Base-by-base conservation (phyloP, 176 grass and related monocot species). In the Chloris gayana region DNA sequence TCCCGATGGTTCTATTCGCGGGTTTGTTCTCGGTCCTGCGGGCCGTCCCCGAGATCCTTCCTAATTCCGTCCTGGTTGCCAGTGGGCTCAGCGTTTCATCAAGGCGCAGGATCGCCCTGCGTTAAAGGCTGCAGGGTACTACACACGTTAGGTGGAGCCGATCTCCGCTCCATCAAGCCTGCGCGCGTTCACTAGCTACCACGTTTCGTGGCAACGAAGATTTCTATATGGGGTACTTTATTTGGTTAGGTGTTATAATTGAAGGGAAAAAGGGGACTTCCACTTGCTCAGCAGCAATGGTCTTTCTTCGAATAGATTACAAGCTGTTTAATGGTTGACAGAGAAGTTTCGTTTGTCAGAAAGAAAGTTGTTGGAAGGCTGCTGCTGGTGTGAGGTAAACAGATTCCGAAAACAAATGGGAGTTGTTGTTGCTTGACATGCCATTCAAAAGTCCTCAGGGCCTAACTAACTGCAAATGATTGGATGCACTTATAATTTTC, bases 161-260 rank as follows among this genome's bases (percentile, higher is more conserved):
- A 81, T 76, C 26, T 50, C 46, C 78, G 72, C 45, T n/a, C n/a
- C n/a, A n/a, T 37, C 7, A 80, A 73, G 37, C 29, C 14, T 85
- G 58, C 33, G 66, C 84, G 58, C 33, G 66, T 77, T 80, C 84
- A 82, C 82, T 59, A 61, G 24, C 73, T 26, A 54, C 7, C 22
- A 59, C 71, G 67, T 85, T 89, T 77, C 87, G 85, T 89, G 59
- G 19, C 44, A 85, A 50, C 83, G 65, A 85, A 82, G 87, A 72
- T 77, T 89, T 62, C 65, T 77, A 19, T 82, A 67, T 44, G 60
- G 73, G 73, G 30, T 78, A 81, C 83, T 85, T 83, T 77, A 85
- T 60, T 73, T 73, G 32, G 77, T 77, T 81, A 66, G 83, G 82
- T 85, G 59, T 38, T 77, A 67, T 67, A 73, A 76, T 57, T 70